phyloP scores from a whole-genome alignment of 768 basidiomycete species.

The Phlebiopsis gigantea region DNA sequence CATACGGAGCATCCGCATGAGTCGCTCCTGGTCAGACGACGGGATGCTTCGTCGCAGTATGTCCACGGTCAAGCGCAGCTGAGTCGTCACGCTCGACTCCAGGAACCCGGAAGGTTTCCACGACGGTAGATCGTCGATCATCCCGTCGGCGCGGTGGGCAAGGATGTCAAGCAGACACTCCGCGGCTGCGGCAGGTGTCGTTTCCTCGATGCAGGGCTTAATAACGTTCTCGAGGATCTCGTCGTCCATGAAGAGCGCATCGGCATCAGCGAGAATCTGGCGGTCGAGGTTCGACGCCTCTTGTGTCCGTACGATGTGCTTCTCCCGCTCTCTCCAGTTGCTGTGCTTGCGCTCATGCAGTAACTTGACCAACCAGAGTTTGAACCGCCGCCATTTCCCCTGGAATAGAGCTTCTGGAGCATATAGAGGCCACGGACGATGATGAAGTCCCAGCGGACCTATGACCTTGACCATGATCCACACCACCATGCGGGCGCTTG shows the following conservation, averaged over 20 bases:
- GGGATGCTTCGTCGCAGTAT: background rate
- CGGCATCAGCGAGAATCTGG: conserved; percentile 14
- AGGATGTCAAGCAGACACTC: conserved; percentile 13
- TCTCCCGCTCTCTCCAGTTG: conserved; percentile 18
- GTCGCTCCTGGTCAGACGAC: background rate
- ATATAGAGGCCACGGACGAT: conserved; percentile 8
- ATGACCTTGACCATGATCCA: conserved; percentile 7
- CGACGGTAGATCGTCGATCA: conserved; percentile 7
- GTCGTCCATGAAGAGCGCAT: conserved; percentile 18
- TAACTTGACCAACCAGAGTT: conserved; percentile 2
- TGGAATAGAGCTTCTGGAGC: conserved; percentile 3
- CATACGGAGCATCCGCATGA: conserved; percentile 3
- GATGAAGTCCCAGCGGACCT: conserved; percentile 3
- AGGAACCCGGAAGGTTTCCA: conserved; percentile 10
- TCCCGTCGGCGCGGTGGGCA: conserved; percentile 8
- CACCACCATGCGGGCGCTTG: conserved; percentile 4
- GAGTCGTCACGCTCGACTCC: conserved; percentile 7
- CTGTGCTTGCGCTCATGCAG: conserved; percentile 6
- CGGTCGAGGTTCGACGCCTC: conserved; percentile 10
- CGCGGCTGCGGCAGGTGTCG: background rate
- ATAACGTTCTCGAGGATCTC: conserved; percentile 14
- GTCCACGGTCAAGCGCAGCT: conserved; percentile 13
- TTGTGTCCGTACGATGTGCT: conserved; percentile 1
- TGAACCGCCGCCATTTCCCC: conserved; percentile 2
- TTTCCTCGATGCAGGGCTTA: conserved; percentile 13